Base-by-base conservation (phyloP, 768 basidiomycete species). In the Rhizopogon rudus region DNA sequence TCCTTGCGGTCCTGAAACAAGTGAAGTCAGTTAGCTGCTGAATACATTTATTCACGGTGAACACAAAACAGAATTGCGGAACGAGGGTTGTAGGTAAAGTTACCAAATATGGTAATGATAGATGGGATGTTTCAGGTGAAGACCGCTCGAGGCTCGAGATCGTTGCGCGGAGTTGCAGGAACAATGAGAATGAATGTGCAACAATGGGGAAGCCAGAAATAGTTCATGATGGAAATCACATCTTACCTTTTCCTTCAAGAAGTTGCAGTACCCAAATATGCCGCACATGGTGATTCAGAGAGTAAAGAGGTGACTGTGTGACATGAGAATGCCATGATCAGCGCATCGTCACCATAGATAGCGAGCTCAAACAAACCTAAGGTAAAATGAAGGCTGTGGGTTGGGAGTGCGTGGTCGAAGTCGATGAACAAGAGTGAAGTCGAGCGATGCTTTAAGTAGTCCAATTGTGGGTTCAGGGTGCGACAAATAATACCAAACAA, bases 241-340 rank as follows among this genome's bases (percentile, higher is more conserved):
- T 75, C 87, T 53, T 52, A 91, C 92, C 84, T 94, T 95, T 76
- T 98, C 95, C 74, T 88, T 88, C 69, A 98, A 81, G 79, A 75
- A 98, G 72, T 84, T 95, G 80, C 92, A 93, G 75, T 97, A 98
- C 54, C 81, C 91, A 71, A 98, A 98, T 76, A 98, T 98, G 74
- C 95, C 95, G 75, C 91, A 94, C 91, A 92, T 93, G 52, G 57
- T 62, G 52, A 22, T 59, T 14, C 55, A n/a, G 41, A 53, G 37
- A 6, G 29, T 22, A 45, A 40, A 29, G 14, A 37, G 29, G 20
- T 44, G 49, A 6, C 60, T 68, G 17, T n/a, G 10, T 12, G 39
- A 8, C 40, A 44, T 12, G 9, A 42, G 6, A 46, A 43, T 8
- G 5, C 14, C 6, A 40, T 63, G 49, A 60, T 58, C 20, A 58